Evolutionary conservation across 768 basidiomycete genomes (phyloP), one percentile per base, ranked within the genome.

Genomic region (Holtermannia corniformis): DNA sequence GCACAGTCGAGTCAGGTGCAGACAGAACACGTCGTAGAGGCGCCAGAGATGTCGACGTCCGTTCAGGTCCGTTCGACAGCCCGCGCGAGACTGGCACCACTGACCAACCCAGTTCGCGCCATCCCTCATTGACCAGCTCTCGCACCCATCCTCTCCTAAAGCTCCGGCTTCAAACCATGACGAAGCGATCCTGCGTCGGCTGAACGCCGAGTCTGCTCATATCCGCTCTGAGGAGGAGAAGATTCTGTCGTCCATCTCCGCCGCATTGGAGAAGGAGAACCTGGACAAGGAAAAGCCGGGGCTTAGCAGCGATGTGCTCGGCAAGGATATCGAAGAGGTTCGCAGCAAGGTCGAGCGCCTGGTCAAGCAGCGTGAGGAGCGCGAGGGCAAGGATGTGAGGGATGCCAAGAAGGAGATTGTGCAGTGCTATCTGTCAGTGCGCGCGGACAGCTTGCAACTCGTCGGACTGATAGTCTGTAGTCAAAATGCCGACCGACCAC

Each of bases 221-320:
- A 57, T 73, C 22, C 59, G 71, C 37, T 25, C 56, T 14, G 63
- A 72, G 57, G 71, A 72, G 56, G 54, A 61, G 1, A 64, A 68
- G 50, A 72, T 73, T 49, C 50, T 68, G 32, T 51, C 58, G 11
- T 60, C 60, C 28, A 72, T 73, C 56, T 60, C 61, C 4, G 57
- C 64, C 0, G 71, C 70, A n/a, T 57, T 70, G n/a, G 70, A 70
- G 45, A 72, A 73, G 56, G 72, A 73, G 57, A 68, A 71, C 50
- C 48, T 70, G 27, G 63, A 72, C 49, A 65, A 64, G 52, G 68
- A 72, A 54, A 67, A 67, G 44, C 60, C 67, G 0, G 64, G 67
- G 10, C 64, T 67, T 65, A 59, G 61, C 45, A 57, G 55, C 16
- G 65, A 67, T 49, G 55, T 71, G 11, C 52, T 73, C 16, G 55